These are phyloP conservation scores for Colletotrichum sansevieriae DNA, from an alignment of 2,329 filamentous ascomycete species.

Conservation along the genomic window DNA sequence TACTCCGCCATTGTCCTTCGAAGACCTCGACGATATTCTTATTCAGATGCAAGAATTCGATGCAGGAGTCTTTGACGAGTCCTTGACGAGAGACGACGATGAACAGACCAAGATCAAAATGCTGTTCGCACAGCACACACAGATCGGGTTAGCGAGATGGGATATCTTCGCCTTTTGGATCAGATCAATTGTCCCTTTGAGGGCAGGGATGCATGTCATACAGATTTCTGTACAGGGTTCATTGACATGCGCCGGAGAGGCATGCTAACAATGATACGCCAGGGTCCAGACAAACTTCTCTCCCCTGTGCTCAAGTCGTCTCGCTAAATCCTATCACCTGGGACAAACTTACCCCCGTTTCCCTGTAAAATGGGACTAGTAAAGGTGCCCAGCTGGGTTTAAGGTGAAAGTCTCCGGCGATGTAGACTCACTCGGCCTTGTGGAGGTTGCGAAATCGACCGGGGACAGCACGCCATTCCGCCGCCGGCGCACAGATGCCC, in stretches of 20 bases:
- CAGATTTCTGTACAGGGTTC: background rate
- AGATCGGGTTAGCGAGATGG: background rate
- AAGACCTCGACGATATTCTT: background rate
- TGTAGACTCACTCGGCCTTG: slow-evolving; percentile 16
- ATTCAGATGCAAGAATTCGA: background rate
- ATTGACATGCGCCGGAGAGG: slow-evolving; percentile 17
- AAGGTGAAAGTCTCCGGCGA: slow-evolving; percentile 21
- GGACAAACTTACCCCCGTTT: background rate
- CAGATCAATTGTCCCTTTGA: background rate
- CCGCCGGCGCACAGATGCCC: slow-evolving; percentile 26
- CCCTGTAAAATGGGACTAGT: slow-evolving; percentile 7
- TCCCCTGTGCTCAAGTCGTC: background rate
- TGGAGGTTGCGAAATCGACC: slow-evolving; percentile 36
- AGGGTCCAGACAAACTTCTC: slow-evolving; percentile 37
- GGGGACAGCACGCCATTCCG: slow-evolving; percentile 40
- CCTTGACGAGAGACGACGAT: background rate
- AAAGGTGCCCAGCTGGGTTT: background rate
- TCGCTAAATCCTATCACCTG: background rate
- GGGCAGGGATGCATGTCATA: slow-evolving; percentile 28
- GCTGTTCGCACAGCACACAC: background rate
- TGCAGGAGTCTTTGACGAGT: too few relatives aligned
- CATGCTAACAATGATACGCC: background rate
- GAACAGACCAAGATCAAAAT: background rate
- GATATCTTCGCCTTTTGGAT: slow-evolving; percentile 34
- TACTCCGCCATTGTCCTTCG: slow-evolving; percentile 9